Conservation (phyloP, 2,329 filamentous ascomycete genomes). For the Cytospora piceae region DNA sequence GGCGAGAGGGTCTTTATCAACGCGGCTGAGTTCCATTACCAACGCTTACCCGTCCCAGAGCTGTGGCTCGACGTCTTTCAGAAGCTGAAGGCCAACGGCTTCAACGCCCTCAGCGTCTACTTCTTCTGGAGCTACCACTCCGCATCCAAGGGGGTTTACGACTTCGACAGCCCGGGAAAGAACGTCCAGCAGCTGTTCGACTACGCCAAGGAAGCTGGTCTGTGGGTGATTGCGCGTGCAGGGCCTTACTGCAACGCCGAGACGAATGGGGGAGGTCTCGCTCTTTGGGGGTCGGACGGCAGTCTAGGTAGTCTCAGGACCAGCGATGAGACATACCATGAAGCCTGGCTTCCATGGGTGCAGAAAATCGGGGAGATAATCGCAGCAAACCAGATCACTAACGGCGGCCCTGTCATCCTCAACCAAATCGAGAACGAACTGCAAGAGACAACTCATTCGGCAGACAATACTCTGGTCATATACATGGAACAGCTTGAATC, state of each 20-base stretch:
- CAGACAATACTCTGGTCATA: constrained; percentile 50
- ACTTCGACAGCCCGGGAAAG: constrained; percentile 55
- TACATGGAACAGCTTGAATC: constrained; percentile 57
- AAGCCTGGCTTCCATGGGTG: constrained; percentile 54
- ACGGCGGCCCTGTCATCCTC: constrained; percentile 55
- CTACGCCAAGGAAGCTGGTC: constrained; percentile 53
- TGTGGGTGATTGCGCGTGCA: constrained; percentile 55
- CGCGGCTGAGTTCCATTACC: constrained; percentile 57
- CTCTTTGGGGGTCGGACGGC: constrained; percentile 49
- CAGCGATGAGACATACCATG: constrained; percentile 46
- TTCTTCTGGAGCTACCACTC: constrained; percentile 57
- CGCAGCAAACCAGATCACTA: constrained; percentile 55
- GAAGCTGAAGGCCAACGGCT: constrained; percentile 56
- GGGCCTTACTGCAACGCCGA: constrained; percentile 47
- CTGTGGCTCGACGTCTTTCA: constrained; percentile 59
- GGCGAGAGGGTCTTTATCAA: constrained; percentile 38
- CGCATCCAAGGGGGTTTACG: constrained; percentile 47
- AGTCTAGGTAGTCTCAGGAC: constrained; percentile 47
- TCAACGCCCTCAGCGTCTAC: constrained; percentile 54
- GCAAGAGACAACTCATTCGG: constrained; percentile 46
- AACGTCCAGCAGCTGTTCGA: constrained; percentile 55
- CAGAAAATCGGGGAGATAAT: constrained; percentile 52
- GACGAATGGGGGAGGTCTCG: constrained; percentile 50
- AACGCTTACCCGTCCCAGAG: constrained; percentile 56
- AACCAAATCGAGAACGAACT: constrained; percentile 59